These are phyloP conservation scores for Aspergillus alliaceus DNA, from an alignment of 2,329 filamentous ascomycete genomes.

Conservation along the genomic window DNA sequence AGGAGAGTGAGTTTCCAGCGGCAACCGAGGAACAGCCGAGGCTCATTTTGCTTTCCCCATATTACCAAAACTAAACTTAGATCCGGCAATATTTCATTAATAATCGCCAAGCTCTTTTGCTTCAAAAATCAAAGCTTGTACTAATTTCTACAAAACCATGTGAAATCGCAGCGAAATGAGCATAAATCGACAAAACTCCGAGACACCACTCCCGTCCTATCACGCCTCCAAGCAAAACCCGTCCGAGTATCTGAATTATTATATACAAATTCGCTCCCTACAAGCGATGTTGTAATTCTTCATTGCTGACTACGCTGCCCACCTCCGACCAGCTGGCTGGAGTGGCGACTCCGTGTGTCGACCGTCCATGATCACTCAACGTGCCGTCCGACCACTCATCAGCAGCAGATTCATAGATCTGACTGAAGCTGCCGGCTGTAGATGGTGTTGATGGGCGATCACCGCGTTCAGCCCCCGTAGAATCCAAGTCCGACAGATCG, in stretches of 20 bases:
- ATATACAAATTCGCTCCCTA: constrained; percentile 1
- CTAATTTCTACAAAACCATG: constrained; percentile 1
- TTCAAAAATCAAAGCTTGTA: neutral
- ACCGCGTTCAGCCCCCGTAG: constrained; percentile 11
- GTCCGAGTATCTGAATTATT: neutral
- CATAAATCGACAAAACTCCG: constrained; percentile 1
- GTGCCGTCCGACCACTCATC: constrained; percentile 39
- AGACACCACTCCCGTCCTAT: neutral
- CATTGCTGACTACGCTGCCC: constrained; percentile 44
- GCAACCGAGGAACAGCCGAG: constrained; percentile 14
- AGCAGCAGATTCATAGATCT: constrained; percentile 33
- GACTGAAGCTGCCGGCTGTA: constrained; percentile 37
- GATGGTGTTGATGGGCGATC: constrained; percentile 38
- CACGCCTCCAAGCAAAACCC: neutral
- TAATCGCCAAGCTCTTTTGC: neutral
- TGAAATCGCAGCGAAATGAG: neutral
- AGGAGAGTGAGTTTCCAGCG: neutral
- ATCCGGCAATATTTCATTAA: neutral
- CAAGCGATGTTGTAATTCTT: constrained; percentile 34
- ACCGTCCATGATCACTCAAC: constrained; percentile 38
- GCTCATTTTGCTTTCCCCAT: constrained; percentile 6
- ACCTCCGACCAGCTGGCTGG: constrained; percentile 47
- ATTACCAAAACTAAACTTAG: neutral
- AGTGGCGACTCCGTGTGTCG: constrained; percentile 33
- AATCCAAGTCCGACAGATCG: constrained; percentile 17